Base-by-base conservation (phyloP, 2,329 filamentous ascomycete species). In the Fusarium bulbicola region DNA sequence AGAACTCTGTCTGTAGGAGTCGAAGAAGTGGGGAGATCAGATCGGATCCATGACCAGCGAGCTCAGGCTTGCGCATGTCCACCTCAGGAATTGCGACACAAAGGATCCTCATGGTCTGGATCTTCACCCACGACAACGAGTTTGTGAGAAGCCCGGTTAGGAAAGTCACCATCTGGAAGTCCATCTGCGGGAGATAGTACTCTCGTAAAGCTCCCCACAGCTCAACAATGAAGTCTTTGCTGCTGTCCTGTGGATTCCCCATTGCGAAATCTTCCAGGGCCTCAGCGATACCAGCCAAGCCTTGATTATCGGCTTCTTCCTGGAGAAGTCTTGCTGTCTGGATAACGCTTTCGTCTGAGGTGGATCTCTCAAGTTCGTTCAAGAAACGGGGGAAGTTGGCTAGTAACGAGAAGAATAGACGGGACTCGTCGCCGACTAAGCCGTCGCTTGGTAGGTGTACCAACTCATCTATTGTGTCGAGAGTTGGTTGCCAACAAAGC, bases 61-160 rank as follows among this genome's bases (percentile, higher is more conserved):
- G 93, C 73, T 97, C 95, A 0, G 93, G 91, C 76, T 95, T 95
- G 62, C 92, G 92, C 93, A 98, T 97, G 79, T 99, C 95, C 37
- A 98, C 93, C 59, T 95, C 92, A 0, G 95, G 94, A 52, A 99
- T 93, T 66, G 97, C 85, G 26, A 93, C 88, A 77, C 93, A 93
- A 1, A 99, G 88, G 18, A 98, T 91, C 68, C 94, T 92, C 93
- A 99, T 97, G 1, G 93, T 95, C 84, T 96, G 95, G 47, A 95
- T 86, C 80, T 97, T 97, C 81, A 98, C 93, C 93, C 95, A 98
- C 6, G 93, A 88, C 2, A 92, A 88, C 39, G 92, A 92, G 79
- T 99, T 99, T 20, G 95, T 97, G 59, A 99, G 86, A 53, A 98
- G 88, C 5, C 96, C 95, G 82, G 98, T 93, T 47, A 98, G 84